phyloP scores from a whole-genome alignment of 1,139 yeast genomes.

The Diutina neorugosa region DNA sequence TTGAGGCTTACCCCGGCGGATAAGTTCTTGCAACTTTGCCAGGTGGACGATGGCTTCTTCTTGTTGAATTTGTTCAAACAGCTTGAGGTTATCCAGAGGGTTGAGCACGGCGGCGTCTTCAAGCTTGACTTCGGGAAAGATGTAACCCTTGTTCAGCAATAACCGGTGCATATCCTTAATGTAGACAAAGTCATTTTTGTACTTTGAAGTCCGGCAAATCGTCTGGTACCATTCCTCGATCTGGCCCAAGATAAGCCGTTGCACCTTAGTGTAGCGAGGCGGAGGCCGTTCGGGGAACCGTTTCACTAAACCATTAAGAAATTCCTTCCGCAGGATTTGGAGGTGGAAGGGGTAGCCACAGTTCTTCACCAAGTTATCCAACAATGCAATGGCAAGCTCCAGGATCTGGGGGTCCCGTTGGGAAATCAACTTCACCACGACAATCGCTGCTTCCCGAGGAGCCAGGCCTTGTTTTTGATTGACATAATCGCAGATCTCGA shows the following conservation, averaged over 20 bases:
- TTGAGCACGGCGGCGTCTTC: constrained; percentile 91
- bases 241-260: constrained; percentile 73
- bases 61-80: constrained; percentile 80
- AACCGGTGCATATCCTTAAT: constrained; percentile 94
- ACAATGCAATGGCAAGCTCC: constrained; percentile 42
- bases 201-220: constrained; percentile 77
- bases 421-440: constrained; percentile 77
- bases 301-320: constrained; percentile 82
- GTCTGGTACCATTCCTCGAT: constrained; percentile 98
- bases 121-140: constrained; percentile 80
- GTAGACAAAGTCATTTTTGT: constrained; percentile 84
- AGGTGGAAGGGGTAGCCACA: constrained; percentile 96
- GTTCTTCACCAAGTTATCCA: constrained; percentile 89
- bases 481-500: constrained; percentile 88
- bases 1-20: constrained; percentile 90
- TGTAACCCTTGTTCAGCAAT: constrained; percentile 74
- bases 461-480: constrained; percentile 85
- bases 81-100: constrained; percentile 81
- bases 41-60: constrained; percentile 90
- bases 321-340: constrained; percentile 90
- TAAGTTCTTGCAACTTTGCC: constrained; percentile 90
- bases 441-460: constrained; percentile 88
- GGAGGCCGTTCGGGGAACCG: constrained; percentile 96
- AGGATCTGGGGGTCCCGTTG: constrained; percentile 73
- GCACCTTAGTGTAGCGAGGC: constrained; percentile 68